Evolutionary conservation across 169 alveolate species (phyloP), one percentile per base, ranked within the genome.

Genomic region (Cryptosporidium baileyi): DNA sequence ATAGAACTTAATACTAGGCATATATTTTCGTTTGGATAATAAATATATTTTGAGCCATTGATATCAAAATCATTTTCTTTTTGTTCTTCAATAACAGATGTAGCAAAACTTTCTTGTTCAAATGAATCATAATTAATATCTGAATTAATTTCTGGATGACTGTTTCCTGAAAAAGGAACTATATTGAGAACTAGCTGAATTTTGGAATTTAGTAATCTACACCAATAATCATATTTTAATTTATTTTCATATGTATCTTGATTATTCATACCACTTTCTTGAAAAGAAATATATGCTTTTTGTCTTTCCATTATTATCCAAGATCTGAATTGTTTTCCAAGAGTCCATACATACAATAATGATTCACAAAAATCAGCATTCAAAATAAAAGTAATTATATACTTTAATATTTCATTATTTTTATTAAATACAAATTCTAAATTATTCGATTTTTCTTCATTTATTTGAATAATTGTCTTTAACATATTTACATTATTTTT

Each of bases 301-400:
- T 63, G 60, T 19, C 17, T 63, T n/a, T 63, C 80, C 24, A 45
- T 11, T 38, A 63, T 63, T 8, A 63, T 28, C 80, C 80, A 63
- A 44, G 62, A 43, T 22, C 61, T 30, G 28, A 43, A 45, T 30
- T 43, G 26, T n/a, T 61, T 63, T 7, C 80, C 80, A 9, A 63
- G 11, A 9, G 44, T 63, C 80, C 80, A 63, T 17, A 63, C 22
- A 45, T 44, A 26, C 19, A 63, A 32, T 1, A 63, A 43, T 8
- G 80, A 61, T 44, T 43, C 60, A 26, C 40, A 63, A n/a, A 9
- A 13, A 22, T 63, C 80, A 9, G n/a, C 15, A 19, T 63, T 5
- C 9, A 63, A 15, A 17, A 63, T 24, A 11, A 28, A 43, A 17
- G 30, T 28, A 38, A 63, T 43, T 19, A 19, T 26, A n/a, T 41